Evolutionary conservation across 371 early-diverging fungal genomes (phyloP), one percentile per base, ranked within the genome.

Genomic region (Neoconidiobolus thromboides): DNA sequence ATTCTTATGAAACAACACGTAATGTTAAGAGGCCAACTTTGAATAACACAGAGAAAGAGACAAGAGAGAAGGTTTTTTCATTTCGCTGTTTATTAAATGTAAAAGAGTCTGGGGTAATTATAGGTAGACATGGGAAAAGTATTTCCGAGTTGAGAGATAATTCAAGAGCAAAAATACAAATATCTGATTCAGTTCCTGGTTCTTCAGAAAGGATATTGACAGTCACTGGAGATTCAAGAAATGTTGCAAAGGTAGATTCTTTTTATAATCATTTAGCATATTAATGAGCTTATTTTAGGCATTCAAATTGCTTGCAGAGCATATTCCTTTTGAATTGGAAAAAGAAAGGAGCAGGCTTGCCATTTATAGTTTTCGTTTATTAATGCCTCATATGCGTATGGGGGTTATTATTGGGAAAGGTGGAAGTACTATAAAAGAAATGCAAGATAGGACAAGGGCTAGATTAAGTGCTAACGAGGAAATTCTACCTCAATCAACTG

Each of bases 91-190:
- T 91, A 12, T 83, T 91, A 15, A 77, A 84, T 39, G 84, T 89
- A 66, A 88, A 87, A 70, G 95, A 93, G 67, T 93, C 96, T 41
- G 93, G 86, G 63, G 82, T 91, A 47, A 83, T 95, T 61, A 95
- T 95, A 64, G 96, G 96, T 55, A 88, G 87, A 74, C 75, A 74
- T 50, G 96, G 96, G 42, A 80, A 77, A 62, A 86, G 86, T 71
- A 84, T 93, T 1, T 80, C 82, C 52, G 85, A 87, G 58, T 76
- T 93, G 63, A 75, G 92, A 63, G 84, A 87, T 46, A 63, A 72
- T 48, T 85, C 87, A 61, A 83, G 84, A 57, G 91, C 89, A 61
- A 81, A 84, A 63, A 86, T 91, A 37, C 85, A 80, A 56, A 87
- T 95, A 60, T 86, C 89, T 59, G 88, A 93, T 68, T 82, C 81